Conservation (phyloP, 257 asterid species). For the Handroanthus guayacan region DNA sequence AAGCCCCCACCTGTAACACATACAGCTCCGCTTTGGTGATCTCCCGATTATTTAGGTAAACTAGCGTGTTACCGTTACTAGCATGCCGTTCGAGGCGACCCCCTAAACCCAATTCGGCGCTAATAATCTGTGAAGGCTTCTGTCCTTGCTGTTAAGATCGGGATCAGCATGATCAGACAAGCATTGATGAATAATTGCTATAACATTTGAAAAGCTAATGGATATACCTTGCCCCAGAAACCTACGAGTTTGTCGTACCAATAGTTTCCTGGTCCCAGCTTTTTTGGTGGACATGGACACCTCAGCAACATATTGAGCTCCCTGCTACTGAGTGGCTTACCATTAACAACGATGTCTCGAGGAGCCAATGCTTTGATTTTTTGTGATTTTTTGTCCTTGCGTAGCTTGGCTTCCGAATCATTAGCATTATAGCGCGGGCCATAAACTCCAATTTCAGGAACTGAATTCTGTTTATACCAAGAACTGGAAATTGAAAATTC, state of each 20-base stretch:
- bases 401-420: slow-evolving; percentile 22
- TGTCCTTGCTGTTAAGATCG: slow-evolving; percentile 25
- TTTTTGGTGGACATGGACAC: slow-evolving; percentile 58
- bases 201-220: too few relatives aligned
- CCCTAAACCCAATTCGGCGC: slow-evolving; percentile 32
- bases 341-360: slow-evolving; percentile 54
- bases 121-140: slow-evolving; percentile 39
- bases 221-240: slow-evolving; percentile 68
- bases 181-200: too few relatives aligned
- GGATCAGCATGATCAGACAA: too few relatives aligned
- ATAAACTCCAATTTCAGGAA: neutral
- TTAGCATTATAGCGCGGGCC: neutral
- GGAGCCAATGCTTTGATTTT: slow-evolving; percentile 36
- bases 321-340: slow-evolving; percentile 50
- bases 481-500: too few relatives aligned
- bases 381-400: slow-evolving; percentile 25
- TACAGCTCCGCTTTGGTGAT: slow-evolving; percentile 48
- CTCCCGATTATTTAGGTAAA: slow-evolving; percentile 47
- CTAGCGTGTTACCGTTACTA: slow-evolving; percentile 50
- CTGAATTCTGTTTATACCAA: neutral
- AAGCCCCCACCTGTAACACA: slow-evolving; percentile 41
- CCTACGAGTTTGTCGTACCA: slow-evolving; percentile 72
- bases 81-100: slow-evolving; percentile 29
- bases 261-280: slow-evolving; percentile 59
- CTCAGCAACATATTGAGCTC: slow-evolving; percentile 51